Conservation (phyloP, 257 asterid species). For the Linaria vulgaris region DNA sequence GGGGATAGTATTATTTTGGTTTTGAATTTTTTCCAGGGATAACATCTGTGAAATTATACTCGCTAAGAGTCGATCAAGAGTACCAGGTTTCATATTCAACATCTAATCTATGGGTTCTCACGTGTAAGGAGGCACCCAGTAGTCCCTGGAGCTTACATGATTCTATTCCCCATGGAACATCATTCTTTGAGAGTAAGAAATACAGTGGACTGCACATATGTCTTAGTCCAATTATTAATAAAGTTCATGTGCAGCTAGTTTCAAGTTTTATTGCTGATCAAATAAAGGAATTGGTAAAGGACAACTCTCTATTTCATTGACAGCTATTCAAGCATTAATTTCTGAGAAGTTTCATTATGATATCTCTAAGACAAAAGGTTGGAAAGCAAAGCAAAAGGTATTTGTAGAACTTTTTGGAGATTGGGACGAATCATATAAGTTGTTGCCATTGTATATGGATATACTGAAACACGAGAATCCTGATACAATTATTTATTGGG, state of each 20-base stretch:
- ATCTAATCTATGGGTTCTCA: neutral
- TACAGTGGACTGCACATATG: too few relatives aligned
- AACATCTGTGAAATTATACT: neutral
- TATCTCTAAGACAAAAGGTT: too few relatives aligned
- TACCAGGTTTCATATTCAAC: neutral
- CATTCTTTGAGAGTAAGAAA: too few relatives aligned
- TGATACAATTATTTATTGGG: neutral
- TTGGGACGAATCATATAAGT: neutral
- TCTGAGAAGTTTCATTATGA: too few relatives aligned
- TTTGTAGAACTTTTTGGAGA: neutral
- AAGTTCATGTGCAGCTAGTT: neutral
- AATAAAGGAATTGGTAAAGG: too few relatives aligned
- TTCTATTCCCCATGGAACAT: too few relatives aligned
- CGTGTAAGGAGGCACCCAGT: neutral
- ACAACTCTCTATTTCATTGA: too few relatives aligned
- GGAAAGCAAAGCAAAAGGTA: neutral
- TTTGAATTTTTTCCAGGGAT: too few relatives aligned
- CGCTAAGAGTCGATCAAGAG: neutral
- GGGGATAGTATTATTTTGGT: too few relatives aligned
- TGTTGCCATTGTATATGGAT: neutral
- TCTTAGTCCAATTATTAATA: too few relatives aligned
- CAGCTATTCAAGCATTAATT: too few relatives aligned
- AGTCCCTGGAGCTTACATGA: conserved; percentile 7
- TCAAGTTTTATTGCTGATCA: neutral
- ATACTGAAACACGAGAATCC: neutral